Percentiles rank a stretch among this genome's conserved stretches.
Evolutionary conservation across 768 basidiomycete genomes (phyloP).

Genomic region (Sutorius australiensis): DNA sequence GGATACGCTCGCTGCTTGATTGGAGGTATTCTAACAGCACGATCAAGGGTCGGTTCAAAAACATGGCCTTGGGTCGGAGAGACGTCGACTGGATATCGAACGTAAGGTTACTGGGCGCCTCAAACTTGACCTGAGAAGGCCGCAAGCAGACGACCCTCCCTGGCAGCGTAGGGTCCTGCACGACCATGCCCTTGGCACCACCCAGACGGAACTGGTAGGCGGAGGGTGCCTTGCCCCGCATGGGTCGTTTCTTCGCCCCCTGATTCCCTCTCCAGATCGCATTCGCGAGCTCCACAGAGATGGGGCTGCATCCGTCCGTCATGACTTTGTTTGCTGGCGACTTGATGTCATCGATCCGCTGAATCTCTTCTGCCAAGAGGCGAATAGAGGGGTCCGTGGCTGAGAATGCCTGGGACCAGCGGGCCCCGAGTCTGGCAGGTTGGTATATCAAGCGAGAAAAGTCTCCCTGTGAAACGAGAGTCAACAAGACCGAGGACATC

Average conservation of each 20-base stretch:
- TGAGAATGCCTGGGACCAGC: conserved; percentile 54
- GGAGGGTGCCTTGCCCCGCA: conserved; percentile 30
- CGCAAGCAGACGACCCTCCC: conserved; percentile 39
- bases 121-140: conserved; percentile 48
- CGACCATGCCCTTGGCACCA: conserved; percentile 49
- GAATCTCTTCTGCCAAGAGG: conserved; percentile 36
- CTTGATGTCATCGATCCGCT: conserved; percentile 26
- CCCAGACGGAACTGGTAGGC: conserved; percentile 44
- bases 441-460: conserved; percentile 35
- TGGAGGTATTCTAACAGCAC: conserved; percentile 46
- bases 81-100: conserved; percentile 50
- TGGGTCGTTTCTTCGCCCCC: conserved; percentile 20
- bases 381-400: conserved; percentile 46
- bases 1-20: conserved; percentile 31
- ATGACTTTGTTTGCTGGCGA: conserved; percentile 34
- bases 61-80: conserved; percentile 39
- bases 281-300: conserved; percentile 36
- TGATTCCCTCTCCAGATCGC: conserved; percentile 37
- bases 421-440: conserved; percentile 50
- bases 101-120: conserved; percentile 32
- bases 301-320: conserved; percentile 51
- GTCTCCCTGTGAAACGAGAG: conserved; percentile 31
- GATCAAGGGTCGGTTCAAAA: conserved; percentile 47
- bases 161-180: conserved; percentile 36
- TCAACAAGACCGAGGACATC: neutral